Percentiles rank a stretch among this genome's conserved stretches.
phyloP scores from a whole-genome alignment of 371 early-diverging fungal species.

The Mucor indicus region DNA sequence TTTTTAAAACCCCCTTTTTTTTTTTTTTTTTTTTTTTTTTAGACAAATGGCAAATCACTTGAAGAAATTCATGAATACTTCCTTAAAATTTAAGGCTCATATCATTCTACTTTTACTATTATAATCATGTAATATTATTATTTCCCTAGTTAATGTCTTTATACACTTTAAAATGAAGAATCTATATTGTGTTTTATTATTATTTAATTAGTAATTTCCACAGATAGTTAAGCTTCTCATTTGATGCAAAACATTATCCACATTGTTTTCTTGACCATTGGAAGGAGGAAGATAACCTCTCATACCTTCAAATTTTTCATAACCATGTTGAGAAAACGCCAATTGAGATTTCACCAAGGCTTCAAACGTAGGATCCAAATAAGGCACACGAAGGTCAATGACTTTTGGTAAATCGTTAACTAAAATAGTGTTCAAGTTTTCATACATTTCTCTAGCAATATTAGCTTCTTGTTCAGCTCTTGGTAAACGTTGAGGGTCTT shows the following conservation, averaged over 20 bases:
- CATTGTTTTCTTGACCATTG: conserved; percentile 55
- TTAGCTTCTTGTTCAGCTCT: conserved; percentile 72
- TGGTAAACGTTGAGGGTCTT: conserved; percentile 65
- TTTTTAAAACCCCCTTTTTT: too few relatives aligned
- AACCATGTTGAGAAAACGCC: conserved; percentile 70
- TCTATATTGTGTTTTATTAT: too few relatives aligned
- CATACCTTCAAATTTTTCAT: conserved; percentile 56
- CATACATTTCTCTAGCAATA: conserved; percentile 71
- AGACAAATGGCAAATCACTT: conserved; percentile 30
- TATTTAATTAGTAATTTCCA: conserved; percentile 32
- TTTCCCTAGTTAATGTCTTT: too few relatives aligned
- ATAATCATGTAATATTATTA: background rate
- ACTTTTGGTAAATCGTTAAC: conserved; percentile 84
- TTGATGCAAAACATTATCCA: conserved; percentile 74
- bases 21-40: background rate
- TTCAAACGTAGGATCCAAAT: conserved; percentile 89
- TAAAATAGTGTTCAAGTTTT: conserved; percentile 73
- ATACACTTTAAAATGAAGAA: too few relatives aligned
- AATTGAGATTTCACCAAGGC: conserved; percentile 87
- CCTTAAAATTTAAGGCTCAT: conserved; percentile 15
- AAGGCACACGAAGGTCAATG: conserved; percentile 79
- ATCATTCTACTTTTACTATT: background rate
- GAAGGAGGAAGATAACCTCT: conserved; percentile 41
- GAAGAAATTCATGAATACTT: conserved; percentile 28
- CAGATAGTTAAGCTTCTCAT: conserved; percentile 86